Evolutionary conservation across 2,329 filamentous ascomycete species (phyloP).

Genomic region (Gremmenia infestans): DNA sequence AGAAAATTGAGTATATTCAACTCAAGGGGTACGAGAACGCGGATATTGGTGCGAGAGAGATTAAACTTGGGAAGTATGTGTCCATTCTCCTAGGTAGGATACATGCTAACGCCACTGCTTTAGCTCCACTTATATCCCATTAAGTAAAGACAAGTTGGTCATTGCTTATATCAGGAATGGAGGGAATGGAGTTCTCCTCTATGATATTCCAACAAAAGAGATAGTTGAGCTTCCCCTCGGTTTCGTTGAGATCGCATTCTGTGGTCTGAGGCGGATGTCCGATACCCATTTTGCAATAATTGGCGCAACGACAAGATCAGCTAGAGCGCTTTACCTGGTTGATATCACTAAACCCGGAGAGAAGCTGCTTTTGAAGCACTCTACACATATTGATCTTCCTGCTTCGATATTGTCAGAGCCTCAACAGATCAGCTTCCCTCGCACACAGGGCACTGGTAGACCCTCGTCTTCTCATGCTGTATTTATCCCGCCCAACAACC

Average conservation of each 20-base stretch:
- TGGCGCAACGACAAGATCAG: slow-evolving; percentile 31
- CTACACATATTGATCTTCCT: slow-evolving; percentile 32
- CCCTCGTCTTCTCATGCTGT: slow-evolving; percentile 31
- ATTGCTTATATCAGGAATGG: slow-evolving; percentile 32
- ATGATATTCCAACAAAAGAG: slow-evolving; percentile 33
- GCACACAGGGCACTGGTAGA: slow-evolving; percentile 18
- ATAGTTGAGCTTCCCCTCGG: slow-evolving; percentile 32
- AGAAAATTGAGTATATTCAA: slow-evolving; percentile 29
- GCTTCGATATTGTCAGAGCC: slow-evolving; percentile 35
- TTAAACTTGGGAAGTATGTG: slow-evolving; percentile 17
- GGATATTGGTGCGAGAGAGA: slow-evolving; percentile 33
- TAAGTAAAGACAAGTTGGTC: slow-evolving; percentile 34
- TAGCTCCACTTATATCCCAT: slow-evolving; percentile 38
- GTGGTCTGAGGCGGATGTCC: slow-evolving; percentile 32
- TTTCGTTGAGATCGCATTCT: slow-evolving; percentile 31
- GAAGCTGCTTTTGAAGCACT: slow-evolving; percentile 32
- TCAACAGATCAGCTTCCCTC: slow-evolving; percentile 34
- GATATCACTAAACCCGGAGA: slow-evolving; percentile 25
- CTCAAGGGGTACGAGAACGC: slow-evolving; percentile 38
- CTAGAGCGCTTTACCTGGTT: slow-evolving; percentile 34
- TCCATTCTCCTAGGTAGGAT: slow-evolving; percentile 12
- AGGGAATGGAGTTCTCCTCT: slow-evolving; percentile 33
- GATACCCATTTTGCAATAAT: slow-evolving; percentile 36
- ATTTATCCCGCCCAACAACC: slow-evolving; percentile 46
- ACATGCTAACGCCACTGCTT: slow-evolving; percentile 25